phyloP scores from a whole-genome alignment of 2,329 filamentous ascomycete genomes.

The Knufia petricola region DNA sequence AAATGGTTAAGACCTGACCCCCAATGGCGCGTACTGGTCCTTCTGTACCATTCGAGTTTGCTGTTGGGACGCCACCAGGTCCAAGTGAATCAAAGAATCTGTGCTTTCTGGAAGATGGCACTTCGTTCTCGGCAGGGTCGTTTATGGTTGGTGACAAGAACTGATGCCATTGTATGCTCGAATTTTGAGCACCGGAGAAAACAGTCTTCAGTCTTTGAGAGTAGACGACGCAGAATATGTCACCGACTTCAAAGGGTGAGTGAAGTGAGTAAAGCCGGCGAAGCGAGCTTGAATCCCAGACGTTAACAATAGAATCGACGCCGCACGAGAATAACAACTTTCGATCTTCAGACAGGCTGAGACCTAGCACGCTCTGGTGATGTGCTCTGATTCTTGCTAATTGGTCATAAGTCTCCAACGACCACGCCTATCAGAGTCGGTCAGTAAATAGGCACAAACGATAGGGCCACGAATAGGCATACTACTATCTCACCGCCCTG shows the following conservation, averaged over 20 bases:
- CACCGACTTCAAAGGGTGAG: slow-evolving; percentile 86
- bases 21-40: slow-evolving; percentile 42
- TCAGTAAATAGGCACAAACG: not conserved
- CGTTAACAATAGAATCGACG: slow-evolving; percentile 86
- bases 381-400: slow-evolving; percentile 75
- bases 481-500: slow-evolving; percentile 86
- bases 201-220: slow-evolving; percentile 69
- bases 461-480: slow-evolving; percentile 20
- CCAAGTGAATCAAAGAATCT: slow-evolving; percentile 84
- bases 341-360: slow-evolving; percentile 68
- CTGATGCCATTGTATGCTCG: slow-evolving; percentile 20
- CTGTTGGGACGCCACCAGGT: slow-evolving; percentile 70
- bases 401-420: slow-evolving; percentile 75
- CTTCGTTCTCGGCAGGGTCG: slow-evolving; percentile 44
- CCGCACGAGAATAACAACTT: slow-evolving; percentile 81
- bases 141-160: slow-evolving; percentile 44
- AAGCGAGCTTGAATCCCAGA: slow-evolving; percentile 72
- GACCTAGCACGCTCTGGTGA: slow-evolving; percentile 77
- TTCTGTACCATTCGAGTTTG: slow-evolving; percentile 52
- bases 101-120: slow-evolving; percentile 65
- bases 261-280: slow-evolving; percentile 78
- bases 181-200: slow-evolving; percentile 84
- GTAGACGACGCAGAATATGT: slow-evolving; percentile 92
- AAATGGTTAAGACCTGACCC: slow-evolving; percentile 67
- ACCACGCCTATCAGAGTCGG: slow-evolving; percentile 53